Base-by-base conservation (phyloP, 2,329 filamentous ascomycete genomes). In the Aspergillus carbonarius region DNA sequence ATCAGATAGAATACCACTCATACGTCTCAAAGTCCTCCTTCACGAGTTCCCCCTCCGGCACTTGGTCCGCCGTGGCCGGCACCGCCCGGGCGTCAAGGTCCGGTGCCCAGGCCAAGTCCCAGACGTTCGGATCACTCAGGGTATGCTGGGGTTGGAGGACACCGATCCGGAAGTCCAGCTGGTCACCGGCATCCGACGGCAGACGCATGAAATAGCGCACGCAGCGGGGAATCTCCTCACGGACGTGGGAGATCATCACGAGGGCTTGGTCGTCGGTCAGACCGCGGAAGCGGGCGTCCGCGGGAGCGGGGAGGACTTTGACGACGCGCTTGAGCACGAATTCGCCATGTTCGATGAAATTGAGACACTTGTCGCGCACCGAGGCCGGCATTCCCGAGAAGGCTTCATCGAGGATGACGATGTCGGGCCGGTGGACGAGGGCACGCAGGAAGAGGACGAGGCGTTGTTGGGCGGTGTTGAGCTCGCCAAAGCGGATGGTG, bases 201-300 rank as follows among this genome's bases (percentile, higher is more conserved):
- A 97, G 79, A 72, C 91, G 93, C 52, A 98, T 81, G 89, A 90
- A 98, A 71, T 96, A 87, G 48, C 91, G 79, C 23, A 97, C 84
- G 64, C 88, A 88, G 51, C 88, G 87, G 0, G 95, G 95, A 9
- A 98, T 90, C 74, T 99, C 95, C 68, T 96, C 92, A 62, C 87
- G 88, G 60, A 93, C 83, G 76, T 99, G 95, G 61, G 92, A 95
- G 60, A 98, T 93, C 63, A 93, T 92, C n/a, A 98, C 83, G 55
- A 99, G 77, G 0, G 92, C 92, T 76, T 98, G 93, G 20, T 85
- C 74, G 0, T 86, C 79, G 1, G 82, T 81, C 57, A 97, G 75
- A 0, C 92, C 92, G 1, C 69, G 70, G 4, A 70, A 66, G 27
- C 70, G 68, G 1, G 63, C 56, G 5, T 44, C n/a, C 8, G 40